These are phyloP conservation scores for Acanthamoeba healyi DNA, from an alignment of 208 protist genomes.

Conservation along the genomic window DNA sequence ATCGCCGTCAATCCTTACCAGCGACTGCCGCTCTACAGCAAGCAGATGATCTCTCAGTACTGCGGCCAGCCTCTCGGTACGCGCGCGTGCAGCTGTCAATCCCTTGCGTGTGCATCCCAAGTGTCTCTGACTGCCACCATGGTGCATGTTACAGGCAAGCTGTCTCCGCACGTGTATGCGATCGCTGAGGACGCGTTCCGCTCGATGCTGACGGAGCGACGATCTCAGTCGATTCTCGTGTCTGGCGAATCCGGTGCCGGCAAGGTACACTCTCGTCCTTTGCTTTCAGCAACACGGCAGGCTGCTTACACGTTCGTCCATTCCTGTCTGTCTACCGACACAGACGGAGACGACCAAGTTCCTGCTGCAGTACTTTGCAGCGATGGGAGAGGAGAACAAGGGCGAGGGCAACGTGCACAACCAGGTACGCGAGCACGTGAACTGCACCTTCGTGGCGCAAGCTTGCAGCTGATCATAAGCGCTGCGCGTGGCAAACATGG, in stretches of 20 bases:
- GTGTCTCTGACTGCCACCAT: background rate
- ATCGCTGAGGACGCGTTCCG: background rate
- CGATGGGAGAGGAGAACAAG: constrained; percentile 78
- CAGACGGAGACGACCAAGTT: constrained; percentile 90
- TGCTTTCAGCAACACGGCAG: too few relatives aligned
- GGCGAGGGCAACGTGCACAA: constrained; percentile 70
- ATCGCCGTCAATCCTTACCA: constrained; percentile 85
- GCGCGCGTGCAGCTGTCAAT: background rate
- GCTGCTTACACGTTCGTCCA: too few relatives aligned
- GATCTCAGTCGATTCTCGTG: too few relatives aligned
- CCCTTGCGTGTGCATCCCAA: background rate
- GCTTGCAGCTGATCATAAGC: background rate
- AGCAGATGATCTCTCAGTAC: constrained; percentile 83
- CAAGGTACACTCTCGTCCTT: too few relatives aligned
- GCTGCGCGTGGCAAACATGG: too few relatives aligned
- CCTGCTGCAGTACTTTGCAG: constrained; percentile 90
- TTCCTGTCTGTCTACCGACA: too few relatives aligned
- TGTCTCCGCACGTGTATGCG: constrained; percentile 76
- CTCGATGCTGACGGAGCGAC: constrained; percentile 1
- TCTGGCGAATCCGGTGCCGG: too few relatives aligned
- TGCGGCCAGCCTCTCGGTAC: constrained; percentile 79
- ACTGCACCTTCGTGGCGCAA: too few relatives aligned
- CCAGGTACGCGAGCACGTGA: constrained; percentile 60
- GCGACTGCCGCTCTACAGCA: constrained; percentile 80
- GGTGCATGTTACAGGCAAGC: constrained; percentile 1